Evolutionary conservation across 805 yeast species (phyloP).

Genomic region (Candida chauliodis): DNA sequence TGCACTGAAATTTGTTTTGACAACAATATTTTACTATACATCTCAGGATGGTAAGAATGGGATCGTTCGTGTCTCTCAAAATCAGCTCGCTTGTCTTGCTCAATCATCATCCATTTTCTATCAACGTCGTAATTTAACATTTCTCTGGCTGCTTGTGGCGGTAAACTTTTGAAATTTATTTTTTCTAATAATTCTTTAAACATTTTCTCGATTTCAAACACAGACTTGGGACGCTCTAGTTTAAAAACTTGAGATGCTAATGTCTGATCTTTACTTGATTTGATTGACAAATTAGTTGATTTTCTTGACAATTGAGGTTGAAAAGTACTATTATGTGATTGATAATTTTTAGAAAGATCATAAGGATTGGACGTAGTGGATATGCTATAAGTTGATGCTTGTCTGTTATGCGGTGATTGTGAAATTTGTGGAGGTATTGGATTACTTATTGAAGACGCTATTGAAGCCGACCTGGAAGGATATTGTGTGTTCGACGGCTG

Average conservation of each 20-base stretch:
- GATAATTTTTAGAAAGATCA: conserved; percentile 7
- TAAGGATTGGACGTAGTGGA: conserved; percentile 18
- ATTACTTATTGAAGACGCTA: conserved; percentile 8
- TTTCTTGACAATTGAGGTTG: conserved; percentile 14
- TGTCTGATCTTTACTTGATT: conserved; percentile 19
- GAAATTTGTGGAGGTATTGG: conserved; percentile 29
- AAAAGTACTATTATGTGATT: background rate
- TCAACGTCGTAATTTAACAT: conserved; percentile 71
- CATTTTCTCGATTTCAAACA: conserved; percentile 64
- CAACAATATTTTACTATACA: conserved; percentile 70
- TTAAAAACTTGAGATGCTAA: conserved; percentile 19
- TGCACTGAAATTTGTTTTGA: conserved; percentile 63
- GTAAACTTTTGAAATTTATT: conserved; percentile 70
- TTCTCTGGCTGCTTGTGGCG: conserved; percentile 70
- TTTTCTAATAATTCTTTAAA: conserved; percentile 78
- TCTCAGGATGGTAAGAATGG: conserved; percentile 51
- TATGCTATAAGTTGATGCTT: conserved; percentile 38
- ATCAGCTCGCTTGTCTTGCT: conserved; percentile 82
- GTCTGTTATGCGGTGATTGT: conserved; percentile 34
- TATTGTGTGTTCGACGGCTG: conserved; percentile 8
- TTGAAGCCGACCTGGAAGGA: conserved; percentile 10
- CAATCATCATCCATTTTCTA: conserved; percentile 87
- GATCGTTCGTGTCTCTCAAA: conserved; percentile 46
- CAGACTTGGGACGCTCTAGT: conserved; percentile 67
- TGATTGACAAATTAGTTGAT: conserved; percentile 19